Evolutionary conservation across 345 rosid species (phyloP), one percentile per base, ranked within the genome.

Genomic region (Gossypium mustelinum): DNA sequence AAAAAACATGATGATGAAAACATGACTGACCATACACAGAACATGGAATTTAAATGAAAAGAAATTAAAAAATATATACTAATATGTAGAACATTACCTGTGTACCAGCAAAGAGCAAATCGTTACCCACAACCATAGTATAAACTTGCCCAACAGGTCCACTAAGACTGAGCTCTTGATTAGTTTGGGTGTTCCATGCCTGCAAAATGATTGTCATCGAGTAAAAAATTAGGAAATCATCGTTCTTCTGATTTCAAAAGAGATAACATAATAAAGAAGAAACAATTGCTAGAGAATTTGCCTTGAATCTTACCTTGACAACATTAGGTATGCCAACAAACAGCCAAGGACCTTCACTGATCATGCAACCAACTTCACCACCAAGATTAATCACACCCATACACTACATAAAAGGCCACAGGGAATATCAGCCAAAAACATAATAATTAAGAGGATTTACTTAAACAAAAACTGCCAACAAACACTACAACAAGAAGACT

Each of bases 81-180:
- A 39, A 25, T 12, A 50, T 11, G 29, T 57, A 65, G 55, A 63
- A 2, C 11, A 69, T 81, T 76, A 93, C 99, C 91, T 96, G 98
- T 13, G 90, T 86, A 29, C 99, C 97, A 77, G 98, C 94, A 9
- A 96, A 88, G 72, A 96, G 97, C 65, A 96, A 82, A 72, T 84
- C 97, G 77, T 89, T 83, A 34, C 94, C 99, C 81, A 90, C 97
- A 71, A 86, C 98, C 80, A 96, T 68, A 41, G 98, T 78, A 80
- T 93, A 92, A 41, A 96, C 99, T 87, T 89, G 97, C 73, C 99
- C 98, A 45, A 88, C 94, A 81, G 98, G 99, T 77, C 98, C 99
- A 82, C 10, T 87, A 20, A 96, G 99, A 82, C 85, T 92, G 43
- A 86, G 82, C 29, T 93, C 98, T 45, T 83, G 73, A 69, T 83